Evolutionary conservation across 306 rosid genomes (phyloP), one percentile per base, ranked within the genome.

Genomic region (Casuarina glauca): DNA sequence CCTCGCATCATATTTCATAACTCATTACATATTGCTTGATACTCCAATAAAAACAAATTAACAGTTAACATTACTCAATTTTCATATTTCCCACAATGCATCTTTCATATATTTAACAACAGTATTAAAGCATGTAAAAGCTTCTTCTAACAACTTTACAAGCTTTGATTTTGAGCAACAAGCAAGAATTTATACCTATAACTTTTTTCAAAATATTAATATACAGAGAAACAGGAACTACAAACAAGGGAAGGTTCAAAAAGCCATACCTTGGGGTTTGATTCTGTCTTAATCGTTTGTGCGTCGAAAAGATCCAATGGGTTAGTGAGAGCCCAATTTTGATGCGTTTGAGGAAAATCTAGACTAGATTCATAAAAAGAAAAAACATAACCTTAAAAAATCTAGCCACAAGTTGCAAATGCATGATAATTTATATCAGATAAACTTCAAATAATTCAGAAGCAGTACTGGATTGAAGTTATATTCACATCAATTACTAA

Each of bases 281-380:
- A 82, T 80, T 92, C 98, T 57, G 51, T 71, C 91, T 90, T 92
- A 57, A 78, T 38, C 74, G 89, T 81, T 71, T 88, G 93, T 64
- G 98, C 97, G 78, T 92, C 80, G 85, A 90, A 94, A 76, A 94
- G 97, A 86, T 94, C 97, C 67, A 88, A 74, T 39, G 98, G 98
- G 77, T 94, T 86, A 43, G 97, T 94, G 45, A 82, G 76, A 38
- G 82, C 4, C 98, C 98, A 94, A 86, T 94, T 89, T 89, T 89
- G 97, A 86, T 90, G 88, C 83, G 62, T 78, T 75, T 78, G 77
- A 17, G 97, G 97, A 83, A 92, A 94, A 90, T 94, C 98, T 88
- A 94, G 88, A 89, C 97, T 94, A 92, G 81, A 94, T 86, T 72
- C 76, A 74, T 83, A 70, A 76, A 86, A 82, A 76, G 72, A 77